phyloP scores from a whole-genome alignment of 768 basidiomycete species.

The Tylopilus subfusipes region DNA sequence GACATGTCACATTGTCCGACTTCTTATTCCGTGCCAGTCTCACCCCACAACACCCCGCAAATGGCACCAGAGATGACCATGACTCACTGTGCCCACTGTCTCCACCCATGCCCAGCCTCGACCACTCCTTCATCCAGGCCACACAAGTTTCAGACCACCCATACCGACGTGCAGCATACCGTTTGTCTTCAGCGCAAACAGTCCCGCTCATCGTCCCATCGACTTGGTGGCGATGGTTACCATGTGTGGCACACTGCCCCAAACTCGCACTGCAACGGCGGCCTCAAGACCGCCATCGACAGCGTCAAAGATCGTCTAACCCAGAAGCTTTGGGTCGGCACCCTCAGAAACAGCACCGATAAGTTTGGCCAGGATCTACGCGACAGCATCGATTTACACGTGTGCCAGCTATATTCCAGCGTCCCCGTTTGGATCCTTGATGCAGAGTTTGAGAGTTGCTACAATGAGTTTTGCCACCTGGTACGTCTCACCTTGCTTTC shows the following conservation, averaged over 20 bases:
- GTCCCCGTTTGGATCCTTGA: conserved; percentile 79
- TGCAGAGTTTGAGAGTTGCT: conserved; percentile 71
- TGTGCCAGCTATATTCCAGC: conserved; percentile 39
- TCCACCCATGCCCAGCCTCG: conserved; percentile 15
- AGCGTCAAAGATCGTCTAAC: conserved; percentile 56
- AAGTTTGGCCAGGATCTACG: conserved; percentile 53
- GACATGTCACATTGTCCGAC: no score
- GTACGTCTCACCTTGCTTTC: conserved; percentile 31
- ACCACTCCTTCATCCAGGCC: conserved; percentile 26
- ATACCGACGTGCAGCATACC: conserved; percentile 12
- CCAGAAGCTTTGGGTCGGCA: conserved; percentile 62
- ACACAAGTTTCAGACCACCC: conserved; percentile 51
- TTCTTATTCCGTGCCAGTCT: no score
- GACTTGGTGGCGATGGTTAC: conserved; percentile 28
- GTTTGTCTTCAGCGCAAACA: conserved; percentile 47
- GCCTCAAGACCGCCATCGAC: conserved; percentile 76
- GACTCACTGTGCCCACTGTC: no score
- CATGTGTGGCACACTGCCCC: conserved; percentile 45
- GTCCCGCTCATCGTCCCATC: conserved; percentile 52
- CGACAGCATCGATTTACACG: conserved; percentile 50
- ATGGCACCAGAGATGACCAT: no score
- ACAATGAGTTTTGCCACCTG: conserved; percentile 87
- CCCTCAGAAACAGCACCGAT: conserved; percentile 71
- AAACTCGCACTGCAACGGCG: conserved; percentile 81
- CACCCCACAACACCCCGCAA: no score